Conservation (phyloP, 495 filamentous ascomycete genomes). For the Talaromyces nanjingensis region DNA sequence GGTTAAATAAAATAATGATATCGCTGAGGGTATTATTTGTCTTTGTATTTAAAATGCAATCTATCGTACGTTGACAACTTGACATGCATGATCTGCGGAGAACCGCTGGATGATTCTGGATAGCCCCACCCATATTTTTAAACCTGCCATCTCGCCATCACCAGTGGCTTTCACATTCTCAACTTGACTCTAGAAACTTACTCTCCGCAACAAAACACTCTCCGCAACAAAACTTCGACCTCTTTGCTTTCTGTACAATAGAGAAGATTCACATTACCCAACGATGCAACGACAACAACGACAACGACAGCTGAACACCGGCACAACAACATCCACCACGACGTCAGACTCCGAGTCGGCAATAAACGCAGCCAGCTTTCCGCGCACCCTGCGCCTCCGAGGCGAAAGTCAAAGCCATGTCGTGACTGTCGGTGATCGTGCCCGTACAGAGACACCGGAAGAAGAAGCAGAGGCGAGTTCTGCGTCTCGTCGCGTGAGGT, state of each 20-base stretch:
- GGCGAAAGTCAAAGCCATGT: constrained; percentile 21
- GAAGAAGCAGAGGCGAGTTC: constrained; percentile 9
- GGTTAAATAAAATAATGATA: not conserved
- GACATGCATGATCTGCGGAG: not conserved
- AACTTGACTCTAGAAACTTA: not conserved
- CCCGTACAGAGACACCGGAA: not conserved
- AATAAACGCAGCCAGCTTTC: not conserved
- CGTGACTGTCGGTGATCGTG: not conserved
- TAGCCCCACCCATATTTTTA: not conserved
- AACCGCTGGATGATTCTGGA: not conserved
- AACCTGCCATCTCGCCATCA: not conserved
- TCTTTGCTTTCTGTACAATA: not conserved
- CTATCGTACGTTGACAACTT: not conserved
- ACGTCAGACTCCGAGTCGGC: not conserved
- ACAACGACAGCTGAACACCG: not conserved
- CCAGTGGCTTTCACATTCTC: not conserved
- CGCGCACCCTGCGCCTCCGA: constrained; percentile 28
- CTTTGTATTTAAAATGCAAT: not conserved
- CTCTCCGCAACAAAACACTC: not conserved
- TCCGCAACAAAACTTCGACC: not conserved
- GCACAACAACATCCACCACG: not conserved
- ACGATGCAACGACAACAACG: constrained; percentile 1
- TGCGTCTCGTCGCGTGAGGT: constrained; percentile 57
- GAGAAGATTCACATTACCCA: not conserved
- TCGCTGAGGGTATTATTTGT: not conserved